Evolutionary conservation across 1,139 yeast genomes (phyloP), one percentile per base, ranked within the genome.

Genomic region (Hansenula lynferdii): DNA sequence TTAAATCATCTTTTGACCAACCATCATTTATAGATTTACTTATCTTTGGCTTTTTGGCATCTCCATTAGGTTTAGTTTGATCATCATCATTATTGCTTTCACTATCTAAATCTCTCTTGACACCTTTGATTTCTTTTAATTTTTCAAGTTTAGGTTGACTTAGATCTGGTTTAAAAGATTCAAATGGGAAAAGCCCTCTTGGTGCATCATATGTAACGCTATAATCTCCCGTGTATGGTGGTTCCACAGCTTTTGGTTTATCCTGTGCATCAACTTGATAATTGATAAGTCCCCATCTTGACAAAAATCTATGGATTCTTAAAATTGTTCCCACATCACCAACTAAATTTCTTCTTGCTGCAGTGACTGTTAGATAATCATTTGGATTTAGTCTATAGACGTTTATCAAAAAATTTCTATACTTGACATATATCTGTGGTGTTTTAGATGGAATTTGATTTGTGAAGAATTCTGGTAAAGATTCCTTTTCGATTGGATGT

Each of bases 281-380:
- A 61, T 94, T 94, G 41, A 94, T 87, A 42, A 94, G 69, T 0
- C 99, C 99, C 99, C 99, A 94, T 60, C 85, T 86, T 56, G 80
- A 90, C 47, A 94, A 69, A 56, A 94, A 92, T 46, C 86, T 77
- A 59, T 89, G 97, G 10, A 92, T 78, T 48, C 99, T 75, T 76
- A 92, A 79, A 44, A 94, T 74, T 1, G 96, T 83, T 16, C 97
- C 95, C 10, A 90, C 97, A 66, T 94, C 98, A 30, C 98, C 98
- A 18, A 89, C 94, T 45, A 94, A 72, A 56, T 90, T 92, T 55
- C 99, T 80, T 54, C 98, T 81, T 43, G 95, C 86, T 0, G 97
- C 94, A 0, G 98, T 92, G 40, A 89, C 84, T 0, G 97, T 87
- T 37, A 92, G 70, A 56, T 86, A 90, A 61, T 92, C 98, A 53